Conservation (phyloP, 108 stramenopile genomes). For the Cyclostephanos tholiformis region DNA sequence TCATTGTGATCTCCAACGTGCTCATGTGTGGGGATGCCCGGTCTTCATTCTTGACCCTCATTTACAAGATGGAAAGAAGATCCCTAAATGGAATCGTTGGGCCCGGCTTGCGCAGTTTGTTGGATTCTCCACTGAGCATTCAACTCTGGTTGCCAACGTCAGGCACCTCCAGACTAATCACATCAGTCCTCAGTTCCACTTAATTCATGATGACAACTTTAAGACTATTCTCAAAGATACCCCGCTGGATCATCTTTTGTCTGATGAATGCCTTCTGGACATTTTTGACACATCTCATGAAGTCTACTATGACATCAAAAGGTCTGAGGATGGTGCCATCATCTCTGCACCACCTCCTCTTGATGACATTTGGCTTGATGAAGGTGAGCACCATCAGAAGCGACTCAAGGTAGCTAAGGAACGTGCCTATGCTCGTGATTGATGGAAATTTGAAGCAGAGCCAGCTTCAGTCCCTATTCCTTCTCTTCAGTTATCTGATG, state of each 20-base stretch:
- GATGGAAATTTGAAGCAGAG: not conserved
- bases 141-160: too few relatives aligned
- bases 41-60: not conserved
- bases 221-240: not conserved
- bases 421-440: not conserved
- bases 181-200: not conserved
- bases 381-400: not conserved
- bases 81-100: not conserved
- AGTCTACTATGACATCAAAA: not conserved
- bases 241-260: not conserved
- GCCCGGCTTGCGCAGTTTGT: not conserved
- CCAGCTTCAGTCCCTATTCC: not conserved
- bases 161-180: too few relatives aligned
- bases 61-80: not conserved
- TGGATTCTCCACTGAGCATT: too few relatives aligned
- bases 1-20: not conserved
- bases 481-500: not conserved
- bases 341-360: not conserved
- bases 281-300: not conserved
- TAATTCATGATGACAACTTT: not conserved
- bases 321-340: not conserved
- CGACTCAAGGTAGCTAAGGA: not conserved
- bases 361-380: slow-evolving; percentile 9
- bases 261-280: not conserved
- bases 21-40: slow-evolving; percentile 1